Evolutionary conservation across 2,329 filamentous ascomycete genomes (phyloP).

Genomic region (Chaetothyriales sp.): DNA sequence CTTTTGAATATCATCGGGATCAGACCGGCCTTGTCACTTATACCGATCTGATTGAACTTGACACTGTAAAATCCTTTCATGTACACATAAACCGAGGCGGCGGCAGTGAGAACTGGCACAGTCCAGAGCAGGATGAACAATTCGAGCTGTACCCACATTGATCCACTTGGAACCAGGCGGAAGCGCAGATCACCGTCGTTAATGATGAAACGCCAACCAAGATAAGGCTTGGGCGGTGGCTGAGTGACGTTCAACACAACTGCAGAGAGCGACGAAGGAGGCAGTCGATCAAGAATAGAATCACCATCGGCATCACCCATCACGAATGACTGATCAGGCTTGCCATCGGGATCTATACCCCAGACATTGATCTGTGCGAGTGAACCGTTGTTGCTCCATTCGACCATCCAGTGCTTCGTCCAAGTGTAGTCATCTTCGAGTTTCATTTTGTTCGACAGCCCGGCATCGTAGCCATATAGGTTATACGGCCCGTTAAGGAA

Average conservation of each 20-base stretch:
- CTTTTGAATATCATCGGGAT: slow-evolving; percentile 26
- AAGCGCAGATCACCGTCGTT: slow-evolving; percentile 43
- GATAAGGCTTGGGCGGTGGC: slow-evolving; percentile 39
- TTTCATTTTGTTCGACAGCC: slow-evolving; percentile 40
- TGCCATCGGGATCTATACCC: slow-evolving; percentile 51
- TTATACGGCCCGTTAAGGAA: slow-evolving; percentile 52
- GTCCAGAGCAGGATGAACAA: slow-evolving; percentile 42
- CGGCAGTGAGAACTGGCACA: slow-evolving; percentile 39
- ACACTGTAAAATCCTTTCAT: slow-evolving; percentile 50
- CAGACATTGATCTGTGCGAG: slow-evolving; percentile 51
- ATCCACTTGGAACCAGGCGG: slow-evolving; percentile 40
- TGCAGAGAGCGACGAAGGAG: slow-evolving; percentile 43
- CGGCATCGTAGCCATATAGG: slow-evolving; percentile 49
- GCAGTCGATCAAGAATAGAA: slow-evolving; percentile 46
- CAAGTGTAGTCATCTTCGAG: slow-evolving; percentile 39
- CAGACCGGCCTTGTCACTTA: slow-evolving; percentile 36
- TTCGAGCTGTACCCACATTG: slow-evolving; percentile 39
- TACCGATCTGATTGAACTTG: slow-evolving; percentile 48
- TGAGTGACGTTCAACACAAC: slow-evolving; percentile 47
- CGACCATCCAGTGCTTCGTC: slow-evolving; percentile 47
- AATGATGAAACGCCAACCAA: slow-evolving; percentile 43
- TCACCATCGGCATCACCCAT: slow-evolving; percentile 51
- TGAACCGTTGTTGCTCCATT: slow-evolving; percentile 40
- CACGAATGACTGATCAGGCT: slow-evolving; percentile 46
- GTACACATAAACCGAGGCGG: slow-evolving; percentile 41